Percentiles rank a stretch among this genome's conserved stretches.
Evolutionary conservation across 495 filamentous ascomycete genomes (phyloP).

Genomic region (Aspergillus asperescens): DNA sequence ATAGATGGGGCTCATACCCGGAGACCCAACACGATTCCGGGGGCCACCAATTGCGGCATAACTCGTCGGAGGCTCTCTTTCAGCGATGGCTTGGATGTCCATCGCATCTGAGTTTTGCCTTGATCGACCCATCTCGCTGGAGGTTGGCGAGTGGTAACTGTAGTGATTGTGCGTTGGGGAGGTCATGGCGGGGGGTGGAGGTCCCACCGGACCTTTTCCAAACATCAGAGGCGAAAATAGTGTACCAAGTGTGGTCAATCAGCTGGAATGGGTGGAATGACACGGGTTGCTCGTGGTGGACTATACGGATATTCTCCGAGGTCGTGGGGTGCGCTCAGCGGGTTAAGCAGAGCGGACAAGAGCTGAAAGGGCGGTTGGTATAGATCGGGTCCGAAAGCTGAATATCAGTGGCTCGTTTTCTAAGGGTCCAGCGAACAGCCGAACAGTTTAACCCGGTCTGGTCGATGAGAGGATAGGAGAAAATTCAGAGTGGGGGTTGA

Average conservation of each 20-base stretch:
- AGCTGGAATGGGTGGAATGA: not conserved
- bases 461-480: not conserved
- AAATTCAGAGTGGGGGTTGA: constrained; percentile 3
- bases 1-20: constrained; percentile 16
- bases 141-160: constrained; percentile 26
- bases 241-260: not conserved
- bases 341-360: not conserved
- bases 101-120: constrained; percentile 42
- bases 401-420: not conserved
- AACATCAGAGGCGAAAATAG: constrained; percentile 13
- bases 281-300: not conserved
- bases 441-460: not conserved
- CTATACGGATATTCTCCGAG: not conserved
- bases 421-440: not conserved
- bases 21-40: constrained; percentile 33
- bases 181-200: constrained; percentile 17
- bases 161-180: constrained; percentile 23
- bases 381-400: constrained; percentile 1
- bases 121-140: constrained; percentile 29
- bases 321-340: not conserved
- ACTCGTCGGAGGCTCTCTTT: constrained; percentile 29
- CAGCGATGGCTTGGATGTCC: constrained; percentile 40
- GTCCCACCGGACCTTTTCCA: constrained; percentile 14
- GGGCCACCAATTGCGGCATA: constrained; percentile 19
- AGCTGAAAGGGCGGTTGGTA: constrained; percentile 1